Conservation (phyloP, 2,329 filamentous ascomycete species). For the Colletotrichum spinosum region DNA sequence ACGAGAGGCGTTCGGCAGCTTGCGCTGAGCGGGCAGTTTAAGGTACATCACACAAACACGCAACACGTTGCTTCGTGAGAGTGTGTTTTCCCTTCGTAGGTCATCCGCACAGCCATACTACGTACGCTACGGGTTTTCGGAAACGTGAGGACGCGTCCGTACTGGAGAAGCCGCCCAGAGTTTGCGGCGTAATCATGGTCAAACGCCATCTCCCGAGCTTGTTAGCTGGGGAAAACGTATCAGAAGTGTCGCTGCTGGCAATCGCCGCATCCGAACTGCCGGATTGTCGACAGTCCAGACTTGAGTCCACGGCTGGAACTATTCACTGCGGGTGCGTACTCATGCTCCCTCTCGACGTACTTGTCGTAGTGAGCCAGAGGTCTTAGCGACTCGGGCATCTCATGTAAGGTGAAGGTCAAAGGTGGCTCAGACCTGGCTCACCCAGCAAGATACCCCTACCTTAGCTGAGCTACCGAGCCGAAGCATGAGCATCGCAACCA, state of each 20-base stretch:
- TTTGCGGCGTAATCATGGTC: slow-evolving; percentile 21
- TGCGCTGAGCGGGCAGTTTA: slow-evolving; percentile 10
- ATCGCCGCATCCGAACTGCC: not conserved
- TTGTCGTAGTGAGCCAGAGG: too few relatives aligned
- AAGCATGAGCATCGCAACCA: not conserved
- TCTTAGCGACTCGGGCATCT: not conserved
- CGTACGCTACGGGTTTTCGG: slow-evolving; percentile 11
- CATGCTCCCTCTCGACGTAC: slow-evolving; percentile 18
- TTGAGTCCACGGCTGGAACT: slow-evolving; percentile 15
- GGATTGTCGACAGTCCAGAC: not conserved
- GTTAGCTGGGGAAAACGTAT: too few relatives aligned
- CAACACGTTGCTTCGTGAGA: not conserved
- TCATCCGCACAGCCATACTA: not conserved
- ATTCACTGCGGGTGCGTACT: slow-evolving; percentile 8
- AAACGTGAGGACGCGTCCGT: slow-evolving; percentile 9
- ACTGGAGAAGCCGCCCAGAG: slow-evolving; percentile 11
- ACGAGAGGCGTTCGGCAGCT: slow-evolving; percentile 8
- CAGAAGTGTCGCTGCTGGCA: not conserved
- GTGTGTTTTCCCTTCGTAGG: not conserved
- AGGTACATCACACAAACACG: slow-evolving; percentile 24
- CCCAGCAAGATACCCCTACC: slow-evolving; percentile 14
- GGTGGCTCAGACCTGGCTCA: slow-evolving; percentile 16
- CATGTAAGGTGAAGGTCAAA: slow-evolving; percentile 9
- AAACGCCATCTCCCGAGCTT: slow-evolving; percentile 17
- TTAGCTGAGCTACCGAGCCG: slow-evolving; percentile 1